phyloP scores from a whole-genome alignment of 306 rosid genomes.

The Fagus crenata region DNA sequence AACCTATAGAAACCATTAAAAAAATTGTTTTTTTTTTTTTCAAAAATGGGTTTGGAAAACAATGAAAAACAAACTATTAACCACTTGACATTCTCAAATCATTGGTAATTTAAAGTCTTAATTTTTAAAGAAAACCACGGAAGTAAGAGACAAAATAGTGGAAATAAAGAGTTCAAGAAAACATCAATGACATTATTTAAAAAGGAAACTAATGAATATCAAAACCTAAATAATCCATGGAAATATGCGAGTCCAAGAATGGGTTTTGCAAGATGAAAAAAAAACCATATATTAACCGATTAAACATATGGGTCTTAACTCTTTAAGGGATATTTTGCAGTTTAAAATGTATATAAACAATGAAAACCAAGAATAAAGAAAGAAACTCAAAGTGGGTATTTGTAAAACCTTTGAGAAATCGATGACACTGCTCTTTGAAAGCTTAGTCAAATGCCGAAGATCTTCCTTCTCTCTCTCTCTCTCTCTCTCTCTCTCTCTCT shows the following conservation, averaged over 20 bases:
- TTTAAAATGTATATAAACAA: neutral
- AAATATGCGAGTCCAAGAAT: neutral
- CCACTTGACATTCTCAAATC: neutral
- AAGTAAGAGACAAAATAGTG: neutral
- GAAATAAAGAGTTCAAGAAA: neutral
- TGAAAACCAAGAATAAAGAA: neutral
- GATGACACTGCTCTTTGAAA: conserved; percentile 5
- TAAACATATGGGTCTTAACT: neutral
- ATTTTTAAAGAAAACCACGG: neutral
- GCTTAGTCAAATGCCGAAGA: neutral
- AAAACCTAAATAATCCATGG: neutral
- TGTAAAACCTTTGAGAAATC: conserved; percentile 23
- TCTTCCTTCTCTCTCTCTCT: conserved; percentile 4
- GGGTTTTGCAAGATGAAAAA: neutral
- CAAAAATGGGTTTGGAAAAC: too few species aligned
- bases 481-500: neutral
- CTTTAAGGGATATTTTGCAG: neutral
- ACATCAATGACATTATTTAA: neutral
- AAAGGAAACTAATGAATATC: neutral
- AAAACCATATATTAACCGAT: neutral
- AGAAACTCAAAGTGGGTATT: conserved; percentile 4
- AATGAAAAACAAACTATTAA: too few species aligned
- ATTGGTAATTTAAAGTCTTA: neutral
- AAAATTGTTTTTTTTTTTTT: too few species aligned
- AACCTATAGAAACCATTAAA: too few species aligned